Evolutionary conservation across 176 grass and related monocot species (phyloP).

Genomic region (Echinochloa phyllopogon): DNA sequence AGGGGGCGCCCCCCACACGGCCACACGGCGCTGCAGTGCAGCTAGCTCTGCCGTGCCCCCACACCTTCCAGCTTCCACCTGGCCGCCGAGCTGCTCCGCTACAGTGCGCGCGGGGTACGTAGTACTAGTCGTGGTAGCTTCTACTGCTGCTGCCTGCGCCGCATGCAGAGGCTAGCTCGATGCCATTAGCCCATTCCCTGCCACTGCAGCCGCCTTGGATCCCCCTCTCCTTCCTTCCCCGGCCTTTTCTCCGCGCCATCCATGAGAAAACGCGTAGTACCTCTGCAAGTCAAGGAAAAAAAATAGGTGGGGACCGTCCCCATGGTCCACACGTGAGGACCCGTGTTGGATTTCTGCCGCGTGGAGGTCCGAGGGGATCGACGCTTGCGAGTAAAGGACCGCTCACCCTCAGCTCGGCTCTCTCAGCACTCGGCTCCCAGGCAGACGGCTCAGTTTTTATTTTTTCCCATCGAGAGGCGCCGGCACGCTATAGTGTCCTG

Average conservation of each 20-base stretch:
- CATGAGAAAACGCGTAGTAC: not conserved
- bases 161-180: not conserved
- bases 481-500: no score
- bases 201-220: not conserved
- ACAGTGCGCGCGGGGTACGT: not conserved
- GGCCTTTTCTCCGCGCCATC: not conserved
- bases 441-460: no score
- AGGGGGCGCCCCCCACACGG: no score
- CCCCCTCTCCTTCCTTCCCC: not conserved
- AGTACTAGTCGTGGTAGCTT: not conserved
- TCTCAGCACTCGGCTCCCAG: no score
- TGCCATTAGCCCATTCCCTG: not conserved
- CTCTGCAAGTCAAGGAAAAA: not conserved
- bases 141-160: conserved; percentile 31
- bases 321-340: no score
- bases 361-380: no score
- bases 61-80: not conserved
- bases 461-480: no score
- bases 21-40: no score
- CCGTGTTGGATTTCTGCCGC: no score
- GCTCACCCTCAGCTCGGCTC: no score
- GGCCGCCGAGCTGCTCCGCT: not conserved
- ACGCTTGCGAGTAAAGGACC: no score
- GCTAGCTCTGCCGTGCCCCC: not conserved
- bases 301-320: no score